Evolutionary conservation across 148 eudicot genomes (phyloP).

Genomic region (Diospyros lotus): DNA sequence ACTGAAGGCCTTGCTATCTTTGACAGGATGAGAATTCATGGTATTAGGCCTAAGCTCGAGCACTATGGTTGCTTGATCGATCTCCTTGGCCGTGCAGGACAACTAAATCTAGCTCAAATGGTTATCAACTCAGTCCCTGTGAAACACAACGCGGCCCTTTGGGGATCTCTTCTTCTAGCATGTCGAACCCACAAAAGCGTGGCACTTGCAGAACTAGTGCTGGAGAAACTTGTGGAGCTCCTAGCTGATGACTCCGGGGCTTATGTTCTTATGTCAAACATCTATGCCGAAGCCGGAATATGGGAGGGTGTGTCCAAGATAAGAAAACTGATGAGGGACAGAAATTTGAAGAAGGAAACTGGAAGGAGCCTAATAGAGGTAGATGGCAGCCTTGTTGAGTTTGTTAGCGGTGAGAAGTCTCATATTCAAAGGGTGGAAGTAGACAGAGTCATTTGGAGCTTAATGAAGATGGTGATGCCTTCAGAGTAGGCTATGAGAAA

Average conservation of each 20-base stretch:
- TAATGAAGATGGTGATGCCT: slow-evolving; percentile 1
- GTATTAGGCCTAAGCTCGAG: slow-evolving; percentile 17
- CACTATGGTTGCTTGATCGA: slow-evolving; percentile 25
- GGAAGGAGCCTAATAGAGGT: slow-evolving; percentile 20
- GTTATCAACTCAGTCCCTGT: slow-evolving; percentile 13
- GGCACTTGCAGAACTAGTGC: slow-evolving; percentile 14
- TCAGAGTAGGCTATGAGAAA: slow-evolving; percentile 9
- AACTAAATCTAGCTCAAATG: slow-evolving; percentile 8
- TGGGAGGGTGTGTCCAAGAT: slow-evolving; percentile 14
- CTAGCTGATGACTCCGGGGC: slow-evolving; percentile 20
- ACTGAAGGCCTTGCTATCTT: slow-evolving; percentile 15
- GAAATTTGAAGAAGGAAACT: slow-evolving; percentile 15
- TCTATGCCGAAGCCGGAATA: slow-evolving; percentile 19
- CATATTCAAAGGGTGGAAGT: slow-evolving; percentile 8
- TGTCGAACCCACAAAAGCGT: slow-evolving; percentile 15
- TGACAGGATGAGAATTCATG: background rate
- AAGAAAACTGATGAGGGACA: slow-evolving; percentile 4
- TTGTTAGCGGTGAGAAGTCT: slow-evolving; percentile 2
- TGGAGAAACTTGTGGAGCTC: slow-evolving; percentile 16
- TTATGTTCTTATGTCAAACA: slow-evolving; percentile 18
- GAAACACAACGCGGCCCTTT: slow-evolving; percentile 13
- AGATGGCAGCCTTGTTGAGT: slow-evolving; percentile 12
- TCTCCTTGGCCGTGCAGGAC: slow-evolving; percentile 21
- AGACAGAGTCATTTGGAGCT: slow-evolving; percentile 19
- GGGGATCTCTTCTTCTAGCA: slow-evolving; percentile 23